These are phyloP conservation scores for Incumbomyces lentus DNA, from an alignment of 2,329 filamentous ascomycete species.

Conservation along the genomic window DNA sequence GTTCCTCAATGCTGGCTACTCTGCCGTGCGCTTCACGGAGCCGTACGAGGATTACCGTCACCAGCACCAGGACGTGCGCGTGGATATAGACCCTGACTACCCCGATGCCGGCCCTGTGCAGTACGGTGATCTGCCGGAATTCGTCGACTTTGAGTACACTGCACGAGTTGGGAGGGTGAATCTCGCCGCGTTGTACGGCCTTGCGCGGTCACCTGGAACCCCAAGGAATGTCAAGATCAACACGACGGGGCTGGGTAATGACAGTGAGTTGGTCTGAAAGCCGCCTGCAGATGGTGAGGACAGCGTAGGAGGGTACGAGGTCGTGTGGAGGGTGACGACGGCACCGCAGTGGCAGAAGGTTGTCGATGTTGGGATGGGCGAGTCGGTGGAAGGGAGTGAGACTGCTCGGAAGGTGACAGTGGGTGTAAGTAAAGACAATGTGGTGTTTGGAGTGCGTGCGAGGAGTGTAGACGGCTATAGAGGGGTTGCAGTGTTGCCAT, in stretches of 20 bases:
- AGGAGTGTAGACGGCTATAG: constrained; percentile 42
- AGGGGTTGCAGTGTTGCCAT: constrained; percentile 39
- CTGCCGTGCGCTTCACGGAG: constrained; percentile 46
- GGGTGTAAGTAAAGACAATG: constrained; percentile 46
- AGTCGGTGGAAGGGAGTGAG: not conserved
- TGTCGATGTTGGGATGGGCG: constrained; percentile 35
- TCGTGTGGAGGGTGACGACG: constrained; percentile 45
- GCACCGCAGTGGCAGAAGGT: constrained; percentile 42
- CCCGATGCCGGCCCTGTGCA: constrained; percentile 25
- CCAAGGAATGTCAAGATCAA: constrained; percentile 42
- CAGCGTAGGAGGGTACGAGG: constrained; percentile 41
- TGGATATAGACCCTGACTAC: constrained; percentile 37
- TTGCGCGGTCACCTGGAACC: constrained; percentile 42
- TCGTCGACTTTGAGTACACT: constrained; percentile 47
- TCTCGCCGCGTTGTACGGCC: constrained; percentile 43
- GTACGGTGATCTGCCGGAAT: constrained; percentile 47
- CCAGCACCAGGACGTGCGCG: constrained; percentile 48
- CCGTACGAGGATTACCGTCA: constrained; percentile 44
- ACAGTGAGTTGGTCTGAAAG: constrained; percentile 42
- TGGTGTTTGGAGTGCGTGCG: constrained; percentile 46
- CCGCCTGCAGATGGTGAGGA: constrained; percentile 26
- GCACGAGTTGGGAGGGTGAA: constrained; percentile 46
- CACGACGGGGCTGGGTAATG: constrained; percentile 38
- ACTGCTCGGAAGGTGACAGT: constrained; percentile 33
- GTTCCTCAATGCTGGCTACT: constrained; percentile 46